Percentiles rank a stretch among this genome's conserved stretches.
phyloP scores from a whole-genome alignment of 495 filamentous ascomycete species.

The Penicillium arizonense region DNA sequence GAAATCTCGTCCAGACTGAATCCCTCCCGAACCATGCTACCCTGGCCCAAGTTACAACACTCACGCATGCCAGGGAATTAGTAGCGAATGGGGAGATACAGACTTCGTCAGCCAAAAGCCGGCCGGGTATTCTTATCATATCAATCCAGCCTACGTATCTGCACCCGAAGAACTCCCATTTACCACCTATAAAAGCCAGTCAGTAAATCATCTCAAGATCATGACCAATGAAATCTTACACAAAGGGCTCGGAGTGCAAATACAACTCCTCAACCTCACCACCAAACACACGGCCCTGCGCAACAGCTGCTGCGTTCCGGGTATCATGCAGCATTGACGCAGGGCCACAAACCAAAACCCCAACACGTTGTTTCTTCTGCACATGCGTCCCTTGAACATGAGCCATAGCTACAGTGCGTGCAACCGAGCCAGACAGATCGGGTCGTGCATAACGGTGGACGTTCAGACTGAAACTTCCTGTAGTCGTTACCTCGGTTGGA shows the following conservation, averaged over 20 bases:
- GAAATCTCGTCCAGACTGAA: too few species aligned
- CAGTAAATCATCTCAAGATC: neutral
- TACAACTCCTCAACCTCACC: conserved; percentile 48
- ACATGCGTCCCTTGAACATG: conserved; percentile 7
- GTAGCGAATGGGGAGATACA: too few species aligned
- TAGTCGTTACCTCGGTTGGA: conserved; percentile 13
- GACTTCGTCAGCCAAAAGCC: neutral
- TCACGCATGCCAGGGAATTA: too few species aligned
- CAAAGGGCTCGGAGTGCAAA: conserved; percentile 53
- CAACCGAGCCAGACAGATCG: conserved; percentile 32
- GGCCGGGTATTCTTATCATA: neutral
- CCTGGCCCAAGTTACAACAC: too few species aligned
- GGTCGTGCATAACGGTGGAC: conserved; percentile 32
- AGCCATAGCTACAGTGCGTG: conserved; percentile 25
- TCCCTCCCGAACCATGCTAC: too few species aligned
- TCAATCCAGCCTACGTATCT: neutral
- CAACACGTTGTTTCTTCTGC: conserved; percentile 29
- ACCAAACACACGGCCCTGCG: conserved; percentile 37
- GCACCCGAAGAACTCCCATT: neutral
- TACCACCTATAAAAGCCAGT: conserved; percentile 4
- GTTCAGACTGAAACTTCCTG: conserved; percentile 19
- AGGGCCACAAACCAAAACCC: conserved; percentile 51
- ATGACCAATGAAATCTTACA: conserved; percentile 27
- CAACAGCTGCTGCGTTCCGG: conserved; percentile 46
- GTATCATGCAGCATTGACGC: conserved; percentile 49